Evolutionary conservation across 108 stramenopile species (phyloP), one percentile per base, ranked within the genome.

Genomic region (Parietichytrium sp.): DNA sequence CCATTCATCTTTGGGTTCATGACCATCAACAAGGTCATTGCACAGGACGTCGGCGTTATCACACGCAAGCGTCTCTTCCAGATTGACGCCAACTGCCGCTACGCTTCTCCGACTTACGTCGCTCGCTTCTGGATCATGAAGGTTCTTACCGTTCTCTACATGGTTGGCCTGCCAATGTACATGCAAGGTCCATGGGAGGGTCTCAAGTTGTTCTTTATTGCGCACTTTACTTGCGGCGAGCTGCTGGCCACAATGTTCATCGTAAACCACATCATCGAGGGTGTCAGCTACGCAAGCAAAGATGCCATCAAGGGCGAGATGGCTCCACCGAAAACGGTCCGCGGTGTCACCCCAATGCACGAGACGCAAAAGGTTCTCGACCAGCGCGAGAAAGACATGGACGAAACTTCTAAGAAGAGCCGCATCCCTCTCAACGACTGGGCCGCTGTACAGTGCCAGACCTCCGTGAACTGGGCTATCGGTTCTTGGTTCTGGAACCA

Each of bases 381-480:
- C 6, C 2, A 23, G 18, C n/a, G n/a, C n/a, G n/a, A n/a, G n/a
- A n/a, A n/a, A n/a, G n/a, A n/a, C n/a, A n/a, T n/a, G n/a, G 26
- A 79, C 20, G 48, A 87, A 47, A 85, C 87, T 20, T 77, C 80
- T 20, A 85, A 86, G 38, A 86, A 84, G 50, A 83, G 80, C 78
- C 51, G 82, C n/a, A 6, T 86, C 81, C 80, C 20, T 61, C 88
- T 89, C 78, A 87, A 90, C 82, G 91, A 92, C 61, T 92, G 92
- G 90, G 91, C 91, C 29, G 93, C 90, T 26, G 90, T 91, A 18
- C 93, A 93, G 85, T 90, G 92, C 30, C 92, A 91, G 79, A 92
- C 91, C 27, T 87, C 84, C 52, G 93, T 93, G 54, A 92, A 93
- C 82, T 93, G 96, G 54, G 78, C 82, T 8, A 81, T 88, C 61